A percentile compares a stretch with the other conserved stretches of the same genome.
Evolutionary conservation across 805 yeast species (phyloP).

Genomic region (Monosporozyma solicola): DNA sequence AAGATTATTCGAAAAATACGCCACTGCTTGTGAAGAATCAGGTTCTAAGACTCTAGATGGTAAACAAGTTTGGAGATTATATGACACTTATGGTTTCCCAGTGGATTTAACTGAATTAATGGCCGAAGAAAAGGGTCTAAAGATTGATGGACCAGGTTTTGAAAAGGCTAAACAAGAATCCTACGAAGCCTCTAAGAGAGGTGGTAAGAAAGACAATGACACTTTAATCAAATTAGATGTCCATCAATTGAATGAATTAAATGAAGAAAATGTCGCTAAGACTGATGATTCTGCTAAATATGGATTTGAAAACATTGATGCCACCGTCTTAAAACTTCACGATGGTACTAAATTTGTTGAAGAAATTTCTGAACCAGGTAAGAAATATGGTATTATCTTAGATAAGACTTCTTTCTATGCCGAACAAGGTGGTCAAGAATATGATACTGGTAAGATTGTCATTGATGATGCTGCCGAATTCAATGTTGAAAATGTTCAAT

Average conservation of each 20-base stretch:
- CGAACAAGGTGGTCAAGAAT: slow-evolving; percentile 99
- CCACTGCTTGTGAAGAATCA: slow-evolving; percentile 67
- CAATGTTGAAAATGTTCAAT: slow-evolving; percentile 84
- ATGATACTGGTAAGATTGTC: slow-evolving; percentile 86
- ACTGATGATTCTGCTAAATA: slow-evolving; percentile 82
- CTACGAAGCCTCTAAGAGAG: slow-evolving; percentile 90
- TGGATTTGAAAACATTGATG: slow-evolving; percentile 56
- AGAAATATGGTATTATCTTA: slow-evolving; percentile 70
- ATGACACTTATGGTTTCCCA: slow-evolving; percentile 98
- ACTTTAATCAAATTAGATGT: slow-evolving; percentile 76
- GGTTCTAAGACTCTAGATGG: slow-evolving; percentile 76
- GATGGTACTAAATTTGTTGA: slow-evolving; percentile 56
- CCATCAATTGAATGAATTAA: slow-evolving; percentile 69
- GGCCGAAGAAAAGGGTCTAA: slow-evolving; percentile 97
- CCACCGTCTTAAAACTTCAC: slow-evolving; percentile 64
- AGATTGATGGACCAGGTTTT: slow-evolving; percentile 86
- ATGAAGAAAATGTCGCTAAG: slow-evolving; percentile 52
- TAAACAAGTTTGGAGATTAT: slow-evolving; percentile 94
- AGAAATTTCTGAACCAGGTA: slow-evolving; percentile 35
- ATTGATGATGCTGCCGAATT: slow-evolving; percentile 84
- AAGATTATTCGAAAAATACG: slow-evolving; percentile 88
- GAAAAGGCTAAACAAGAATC: slow-evolving; percentile 85
- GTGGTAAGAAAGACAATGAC: slow-evolving; percentile 52
- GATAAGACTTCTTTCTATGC: slow-evolving; percentile 95
- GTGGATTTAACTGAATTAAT: slow-evolving; percentile 93